phyloP scores from a whole-genome alignment of 2,329 filamentous ascomycete species.

The Alternaria triticina region DNA sequence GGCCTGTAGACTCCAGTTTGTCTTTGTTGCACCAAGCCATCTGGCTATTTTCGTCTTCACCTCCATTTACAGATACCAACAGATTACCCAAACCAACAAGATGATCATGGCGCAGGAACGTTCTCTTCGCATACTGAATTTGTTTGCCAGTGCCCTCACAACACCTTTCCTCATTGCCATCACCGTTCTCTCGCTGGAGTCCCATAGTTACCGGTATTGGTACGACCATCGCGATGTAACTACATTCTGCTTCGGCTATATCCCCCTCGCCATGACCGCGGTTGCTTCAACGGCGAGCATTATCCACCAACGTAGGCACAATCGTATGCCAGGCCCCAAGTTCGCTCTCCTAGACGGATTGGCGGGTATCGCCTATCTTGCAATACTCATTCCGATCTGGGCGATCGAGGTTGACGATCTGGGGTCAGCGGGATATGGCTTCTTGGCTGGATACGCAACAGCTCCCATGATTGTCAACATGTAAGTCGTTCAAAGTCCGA shows the following conservation, averaged over 20 bases:
- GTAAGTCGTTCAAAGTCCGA: neutral
- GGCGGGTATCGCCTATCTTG: constrained; percentile 9
- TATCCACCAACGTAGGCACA: constrained; percentile 4
- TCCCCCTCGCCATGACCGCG: constrained; percentile 19
- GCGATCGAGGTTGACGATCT: constrained; percentile 8
- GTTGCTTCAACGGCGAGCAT: constrained; percentile 9
- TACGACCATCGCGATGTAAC: neutral
- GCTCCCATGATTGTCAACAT: constrained; percentile 29
- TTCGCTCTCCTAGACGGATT: constrained; percentile 12
- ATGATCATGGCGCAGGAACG: constrained; percentile 13
- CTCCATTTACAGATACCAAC: neutral
- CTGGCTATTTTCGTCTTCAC: neutral
- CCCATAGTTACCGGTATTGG: neutral
- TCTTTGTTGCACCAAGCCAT: neutral
- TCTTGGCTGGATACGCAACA: constrained; percentile 24
- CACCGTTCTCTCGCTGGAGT: constrained; percentile 11
- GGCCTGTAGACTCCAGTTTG: neutral
- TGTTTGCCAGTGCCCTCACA: constrained; percentile 14
- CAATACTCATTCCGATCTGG: constrained; percentile 22
- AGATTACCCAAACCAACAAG: neutral
- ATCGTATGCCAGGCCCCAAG: neutral
- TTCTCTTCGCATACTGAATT: constrained; percentile 11
- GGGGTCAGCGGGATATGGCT: constrained; percentile 3
- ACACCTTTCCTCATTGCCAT: constrained; percentile 19
- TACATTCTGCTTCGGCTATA: constrained; percentile 21